Base-by-base conservation (phyloP, 352 stramenopile species). In the Phytophthora tentaculata region DNA sequence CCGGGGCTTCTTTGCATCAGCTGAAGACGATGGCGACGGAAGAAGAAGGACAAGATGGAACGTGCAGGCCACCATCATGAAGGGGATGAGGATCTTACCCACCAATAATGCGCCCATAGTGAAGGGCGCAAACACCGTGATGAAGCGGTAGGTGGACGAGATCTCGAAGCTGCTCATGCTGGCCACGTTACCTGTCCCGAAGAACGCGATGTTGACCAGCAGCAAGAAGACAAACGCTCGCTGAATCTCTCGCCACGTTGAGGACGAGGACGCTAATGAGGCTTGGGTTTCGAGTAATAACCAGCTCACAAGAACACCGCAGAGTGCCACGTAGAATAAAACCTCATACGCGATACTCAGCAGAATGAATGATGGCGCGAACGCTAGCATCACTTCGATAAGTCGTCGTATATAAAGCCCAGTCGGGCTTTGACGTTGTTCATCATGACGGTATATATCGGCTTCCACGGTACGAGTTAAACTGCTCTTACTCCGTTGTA, bases 271-370 rank as follows among this genome's bases (percentile, higher is more conserved):
- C 5, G 37, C 20, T 2, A 61, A 29, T 3, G 65, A 54, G n/a
- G 39, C 19, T 55, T 78, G 57, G 2, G 73, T 63, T 39, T 95
- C 88, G 19, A 92, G 41, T 0, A 79, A 45, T 37, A 94, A 48
- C 88, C 88, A 96, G 22, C 73, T 76, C 26, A 86, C 64, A 9
- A 94, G 75, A 64, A 90, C 69, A 22, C 64, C 69, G 43, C 73
- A 79, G 4, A 96, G 74, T 26, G 77, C 74, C 44, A 80, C 74
- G 62, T 86, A 94, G 60, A 96, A 96, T 24, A 92, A 70, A 49
- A 94, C 84, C 61, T 96, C 88, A 72, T 94, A 96, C 32, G 86
- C 89, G 55, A 96, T 94, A 54, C 86, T 94, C n/a, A 96, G 59
- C 17, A 94, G 58, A 32, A 89, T 63, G 49, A 84, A 96, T 2